phyloP scores from a whole-genome alignment of 129 eudicot species.

The Artemisia tridentata region DNA sequence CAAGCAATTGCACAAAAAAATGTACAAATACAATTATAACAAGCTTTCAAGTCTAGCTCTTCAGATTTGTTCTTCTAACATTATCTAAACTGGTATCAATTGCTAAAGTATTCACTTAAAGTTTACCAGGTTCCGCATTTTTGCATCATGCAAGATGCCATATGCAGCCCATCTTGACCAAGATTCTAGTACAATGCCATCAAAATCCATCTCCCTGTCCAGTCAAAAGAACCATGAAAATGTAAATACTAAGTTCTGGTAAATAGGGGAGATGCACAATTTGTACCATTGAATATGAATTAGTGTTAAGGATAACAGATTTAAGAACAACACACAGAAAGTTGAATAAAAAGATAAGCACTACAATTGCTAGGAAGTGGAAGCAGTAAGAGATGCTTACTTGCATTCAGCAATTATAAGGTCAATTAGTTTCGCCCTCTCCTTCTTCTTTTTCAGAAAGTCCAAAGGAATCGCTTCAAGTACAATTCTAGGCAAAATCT shows the following conservation, averaged over 20 bases:
- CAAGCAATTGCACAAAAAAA: conserved; percentile 1
- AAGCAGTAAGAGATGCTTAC: conserved; percentile 41
- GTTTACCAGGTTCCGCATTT: conserved; percentile 69
- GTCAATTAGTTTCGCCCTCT: conserved; percentile 61
- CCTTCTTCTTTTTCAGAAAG: conserved; percentile 72
- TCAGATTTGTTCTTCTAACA: conserved; percentile 13
- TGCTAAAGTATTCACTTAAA: background rate
- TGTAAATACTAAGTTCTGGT: conserved; percentile 9
- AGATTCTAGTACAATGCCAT: conserved; percentile 93
- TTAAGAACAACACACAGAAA: background rate
- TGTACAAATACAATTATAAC: background rate
- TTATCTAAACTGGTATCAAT: background rate
- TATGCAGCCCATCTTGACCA: conserved; percentile 99
- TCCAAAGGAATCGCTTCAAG: conserved; percentile 78
- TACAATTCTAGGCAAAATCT: conserved; percentile 90
- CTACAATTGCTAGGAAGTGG: conserved; percentile 8
- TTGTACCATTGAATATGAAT: background rate
- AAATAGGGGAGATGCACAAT: background rate
- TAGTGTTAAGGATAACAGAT: background rate
- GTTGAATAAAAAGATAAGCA: background rate
- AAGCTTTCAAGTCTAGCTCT: background rate
- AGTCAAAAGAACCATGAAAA: conserved; percentile 14
- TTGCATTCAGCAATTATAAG: conserved; percentile 81
- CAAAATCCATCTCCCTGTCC: conserved; percentile 82
- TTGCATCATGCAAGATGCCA: conserved; percentile 81